These are phyloP conservation scores for Sergeia podlipaevii DNA, from an alignment of 208 protist species.

Conservation along the genomic window DNA sequence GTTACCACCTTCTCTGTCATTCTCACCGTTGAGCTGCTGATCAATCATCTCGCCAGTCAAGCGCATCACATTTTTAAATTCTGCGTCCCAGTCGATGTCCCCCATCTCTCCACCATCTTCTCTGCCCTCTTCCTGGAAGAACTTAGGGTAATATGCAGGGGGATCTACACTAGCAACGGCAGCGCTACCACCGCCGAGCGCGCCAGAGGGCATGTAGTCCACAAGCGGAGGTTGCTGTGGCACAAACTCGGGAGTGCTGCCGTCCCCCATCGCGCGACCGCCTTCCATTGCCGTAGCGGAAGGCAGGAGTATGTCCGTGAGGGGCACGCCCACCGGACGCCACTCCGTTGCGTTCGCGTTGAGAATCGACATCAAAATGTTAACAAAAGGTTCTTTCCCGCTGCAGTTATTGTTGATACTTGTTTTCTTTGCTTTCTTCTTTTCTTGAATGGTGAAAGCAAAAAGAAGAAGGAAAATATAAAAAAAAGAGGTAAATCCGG, in stretches of 20 bases:
- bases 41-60: conserved; percentile 66
- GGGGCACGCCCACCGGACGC: conserved; percentile 41
- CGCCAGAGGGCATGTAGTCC: no score
- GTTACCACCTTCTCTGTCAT: conserved; percentile 33
- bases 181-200: no score
- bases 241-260: no score
- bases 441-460: conserved; percentile 12
- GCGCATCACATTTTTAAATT: conserved; percentile 71
- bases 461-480: background rate
- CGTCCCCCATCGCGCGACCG: no score
- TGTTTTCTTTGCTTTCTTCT: conserved; percentile 17
- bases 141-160: no score
- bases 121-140: background rate
- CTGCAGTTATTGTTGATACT: conserved; percentile 1
- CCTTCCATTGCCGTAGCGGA: conserved; percentile 35
- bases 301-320: conserved; percentile 37
- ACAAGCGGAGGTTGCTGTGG: no score
- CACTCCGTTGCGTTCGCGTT: conserved; percentile 82
- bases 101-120: background rate
- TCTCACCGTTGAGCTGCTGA: conserved; percentile 38
- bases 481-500: background rate
- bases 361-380: conserved; percentile 32
- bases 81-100: conserved; percentile 60
- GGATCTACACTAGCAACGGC: no score
- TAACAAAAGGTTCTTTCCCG: background rate